Base-by-base conservation (phyloP, 805 yeast species). In the Suhomyces sp. region DNA sequence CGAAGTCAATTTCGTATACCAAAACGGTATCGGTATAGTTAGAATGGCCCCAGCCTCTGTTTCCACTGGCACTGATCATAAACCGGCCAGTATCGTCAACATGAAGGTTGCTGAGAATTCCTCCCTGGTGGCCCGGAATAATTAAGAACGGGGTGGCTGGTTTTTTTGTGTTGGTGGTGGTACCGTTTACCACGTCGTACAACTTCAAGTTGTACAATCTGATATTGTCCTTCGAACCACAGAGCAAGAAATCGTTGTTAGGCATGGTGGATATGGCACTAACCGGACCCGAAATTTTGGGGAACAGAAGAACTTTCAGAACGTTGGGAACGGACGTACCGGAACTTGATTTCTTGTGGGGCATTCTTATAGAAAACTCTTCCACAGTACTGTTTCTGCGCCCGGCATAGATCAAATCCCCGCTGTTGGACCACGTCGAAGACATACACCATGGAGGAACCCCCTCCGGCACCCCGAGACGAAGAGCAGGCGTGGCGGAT, bases 61-160 rank as follows among this genome's bases (percentile, higher is more conserved):
- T 89, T 8, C 99, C 99, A 65, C 96, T 87, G 0, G 97, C 85
- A 61, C 96, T 86, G 5, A 93, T 80, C 86, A 94, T 77, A 66
- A 88, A 94, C 55, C 94, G 72, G 39, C 96, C 89, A 1, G 94
- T 86, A 27, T 93, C 93, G 67, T 93, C 98, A 20, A 92, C 85
- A 50, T 82, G 76, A 56, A 94, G 72, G 48, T 84, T 83, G 46
- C 96, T 87, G 31, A 94, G 73, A 2, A 83, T 82, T 24, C 97
- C 97, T 46, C 99, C 98, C 63, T 89, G 97, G 67, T 94, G 98
- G 0, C 99, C 98, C 0, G 99, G 97, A 9, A 94, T 80, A 59
- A 96, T 92, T 66, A 86, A 78, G 64, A 93, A 94, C 15, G 97
- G 97, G 7, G 86, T 77, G 24, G 77, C 79, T 43, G 71, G 70